phyloP scores from a whole-genome alignment of 2,329 filamentous ascomycete species.

The Fusarium penzigii region DNA sequence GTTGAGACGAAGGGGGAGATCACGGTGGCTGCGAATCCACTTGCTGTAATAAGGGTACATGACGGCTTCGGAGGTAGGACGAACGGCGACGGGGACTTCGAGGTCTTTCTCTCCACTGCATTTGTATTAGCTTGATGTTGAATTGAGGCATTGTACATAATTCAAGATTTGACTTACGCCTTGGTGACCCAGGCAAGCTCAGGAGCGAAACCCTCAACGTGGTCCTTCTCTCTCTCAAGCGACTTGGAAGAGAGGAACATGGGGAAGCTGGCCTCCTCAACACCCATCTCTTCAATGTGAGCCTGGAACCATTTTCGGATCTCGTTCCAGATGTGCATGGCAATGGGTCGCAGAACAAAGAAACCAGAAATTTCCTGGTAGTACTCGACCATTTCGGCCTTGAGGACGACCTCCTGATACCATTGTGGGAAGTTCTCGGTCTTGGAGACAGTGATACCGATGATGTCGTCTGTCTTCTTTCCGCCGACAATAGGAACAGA shows the following conservation, averaged over 20 bases:
- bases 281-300: slow-evolving; percentile 86
- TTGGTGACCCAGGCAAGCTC: slow-evolving; percentile 89
- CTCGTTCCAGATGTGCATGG: slow-evolving; percentile 67
- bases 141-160: not conserved
- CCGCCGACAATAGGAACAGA: slow-evolving; percentile 54
- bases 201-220: slow-evolving; percentile 97
- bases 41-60: slow-evolving; percentile 97
- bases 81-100: slow-evolving; percentile 73
- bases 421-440: slow-evolving; percentile 86
- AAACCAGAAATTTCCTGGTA: slow-evolving; percentile 93
- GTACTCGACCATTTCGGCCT: slow-evolving; percentile 97
- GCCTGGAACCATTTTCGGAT: slow-evolving; percentile 69
- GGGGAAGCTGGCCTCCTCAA: slow-evolving; percentile 95
- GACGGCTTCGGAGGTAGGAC: slow-evolving; percentile 72
- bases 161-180: slow-evolving; percentile 54
- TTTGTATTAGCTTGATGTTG: slow-evolving; percentile 11
- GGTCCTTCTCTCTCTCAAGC: slow-evolving; percentile 84
- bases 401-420: slow-evolving; percentile 97
- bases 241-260: slow-evolving; percentile 94
- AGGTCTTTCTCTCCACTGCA: slow-evolving; percentile 84
- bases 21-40: slow-evolving; percentile 95
- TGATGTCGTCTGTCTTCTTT: slow-evolving; percentile 68
- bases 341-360: slow-evolving; percentile 80
- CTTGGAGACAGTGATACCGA: slow-evolving; percentile 86
- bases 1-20: slow-evolving; percentile 90